Conservation (phyloP, 768 basidiomycete genomes). For the Fistulinella prunicolor region DNA sequence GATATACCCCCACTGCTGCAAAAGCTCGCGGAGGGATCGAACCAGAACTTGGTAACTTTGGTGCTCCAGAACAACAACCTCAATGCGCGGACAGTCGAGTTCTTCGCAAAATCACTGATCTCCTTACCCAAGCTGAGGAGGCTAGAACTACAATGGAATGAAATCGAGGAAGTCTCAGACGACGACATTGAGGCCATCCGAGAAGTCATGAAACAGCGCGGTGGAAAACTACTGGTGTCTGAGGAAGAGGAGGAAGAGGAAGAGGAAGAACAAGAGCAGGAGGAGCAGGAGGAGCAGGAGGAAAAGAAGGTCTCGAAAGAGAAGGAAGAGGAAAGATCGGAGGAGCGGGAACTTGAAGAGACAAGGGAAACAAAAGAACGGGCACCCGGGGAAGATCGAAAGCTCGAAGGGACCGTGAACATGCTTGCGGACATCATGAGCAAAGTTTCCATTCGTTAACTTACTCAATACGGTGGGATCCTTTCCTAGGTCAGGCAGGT, state of each 20-base stretch:
- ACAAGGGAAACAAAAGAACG: constrained; percentile 18
- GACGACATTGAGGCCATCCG: constrained; percentile 48
- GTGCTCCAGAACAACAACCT: constrained; percentile 93
- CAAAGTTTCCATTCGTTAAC: constrained; percentile 54
- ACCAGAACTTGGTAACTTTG: constrained; percentile 68
- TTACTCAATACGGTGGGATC: not conserved
- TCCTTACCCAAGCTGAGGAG: constrained; percentile 57
- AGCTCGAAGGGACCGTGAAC: constrained; percentile 41
- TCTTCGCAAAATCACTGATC: constrained; percentile 66
- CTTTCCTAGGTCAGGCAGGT: no score
- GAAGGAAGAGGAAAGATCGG: constrained; percentile 27
- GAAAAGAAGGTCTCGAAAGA: constrained; percentile 74
- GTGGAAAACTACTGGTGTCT: constrained; percentile 61
- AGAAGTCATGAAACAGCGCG: constrained; percentile 56
- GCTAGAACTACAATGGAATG: constrained; percentile 91
- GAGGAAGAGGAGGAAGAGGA: constrained; percentile 87
- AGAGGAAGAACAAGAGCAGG: constrained; percentile 55
- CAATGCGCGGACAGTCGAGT: constrained; percentile 59
- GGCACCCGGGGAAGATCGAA: constrained; percentile 24
- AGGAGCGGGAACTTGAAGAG: constrained; percentile 29
- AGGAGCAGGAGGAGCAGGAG: constrained; percentile 38
- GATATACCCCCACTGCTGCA: constrained; percentile 66
- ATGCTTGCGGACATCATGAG: constrained; percentile 63
- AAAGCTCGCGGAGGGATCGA: constrained; percentile 64
- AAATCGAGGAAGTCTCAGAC: constrained; percentile 75